Evolutionary conservation across 164 flowering plant genomes (phyloP).

Genomic region (Malania oleifera): DNA sequence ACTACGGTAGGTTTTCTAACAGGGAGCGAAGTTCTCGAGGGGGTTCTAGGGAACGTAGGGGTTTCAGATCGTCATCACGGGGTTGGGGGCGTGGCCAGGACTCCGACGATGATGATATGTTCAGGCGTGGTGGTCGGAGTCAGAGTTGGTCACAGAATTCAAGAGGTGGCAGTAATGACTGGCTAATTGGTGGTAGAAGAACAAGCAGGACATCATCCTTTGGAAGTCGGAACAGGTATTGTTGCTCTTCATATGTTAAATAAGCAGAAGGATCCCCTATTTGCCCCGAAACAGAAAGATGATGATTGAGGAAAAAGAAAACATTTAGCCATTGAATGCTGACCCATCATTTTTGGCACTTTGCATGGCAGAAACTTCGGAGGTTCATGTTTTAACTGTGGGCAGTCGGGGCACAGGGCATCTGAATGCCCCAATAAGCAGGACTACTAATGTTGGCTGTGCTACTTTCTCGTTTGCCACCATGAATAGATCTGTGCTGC

Average conservation of each 20-base stretch:
- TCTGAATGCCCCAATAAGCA: slow-evolving; percentile 77
- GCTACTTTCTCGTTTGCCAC: too few relatives aligned
- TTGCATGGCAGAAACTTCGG: slow-evolving; percentile 53
- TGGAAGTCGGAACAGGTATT: slow-evolving; percentile 60
- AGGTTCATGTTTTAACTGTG: slow-evolving; percentile 88
- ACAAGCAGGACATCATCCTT: slow-evolving; percentile 46
- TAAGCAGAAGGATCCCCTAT: not conserved
- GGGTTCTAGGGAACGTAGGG: slow-evolving; percentile 46
- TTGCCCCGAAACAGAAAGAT: not conserved
- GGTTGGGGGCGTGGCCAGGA: slow-evolving; percentile 46
- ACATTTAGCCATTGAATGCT: too few relatives aligned
- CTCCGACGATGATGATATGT: slow-evolving; percentile 38
- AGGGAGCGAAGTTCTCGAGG: slow-evolving; percentile 52
- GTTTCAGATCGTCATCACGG: slow-evolving; percentile 45
- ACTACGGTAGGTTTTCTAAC: slow-evolving; percentile 73
- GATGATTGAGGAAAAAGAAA: too few relatives aligned
- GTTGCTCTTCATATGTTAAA: not conserved
- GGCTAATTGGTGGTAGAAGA: slow-evolving; percentile 64
- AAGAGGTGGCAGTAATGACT: slow-evolving; percentile 57
- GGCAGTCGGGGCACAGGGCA: slow-evolving; percentile 79
- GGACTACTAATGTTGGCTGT: slow-evolving; percentile 24
- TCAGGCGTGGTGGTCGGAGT: slow-evolving; percentile 59
- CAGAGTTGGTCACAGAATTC: slow-evolving; percentile 43
- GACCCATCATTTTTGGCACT: not conserved
- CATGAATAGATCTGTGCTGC: too few relatives aligned